Conservation (phyloP, 73 alveolate genomes). For the Tetrahymena borealis region DNA sequence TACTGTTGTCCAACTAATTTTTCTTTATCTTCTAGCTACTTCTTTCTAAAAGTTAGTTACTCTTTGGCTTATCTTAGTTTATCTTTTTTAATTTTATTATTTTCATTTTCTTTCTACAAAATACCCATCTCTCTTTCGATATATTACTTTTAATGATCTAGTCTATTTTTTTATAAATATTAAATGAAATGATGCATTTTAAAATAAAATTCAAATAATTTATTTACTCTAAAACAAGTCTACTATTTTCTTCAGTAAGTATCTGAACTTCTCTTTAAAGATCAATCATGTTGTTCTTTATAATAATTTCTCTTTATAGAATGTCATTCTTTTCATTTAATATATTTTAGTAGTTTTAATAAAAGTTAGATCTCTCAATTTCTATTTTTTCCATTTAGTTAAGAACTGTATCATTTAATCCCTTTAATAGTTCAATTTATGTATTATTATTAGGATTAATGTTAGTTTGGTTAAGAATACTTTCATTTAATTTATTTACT, state of each 20-base stretch:
- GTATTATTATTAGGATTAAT: background rate
- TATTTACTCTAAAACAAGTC: background rate
- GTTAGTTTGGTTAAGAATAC: background rate
- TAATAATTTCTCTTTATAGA: background rate
- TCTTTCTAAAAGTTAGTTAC: background rate
- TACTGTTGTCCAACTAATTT: background rate
- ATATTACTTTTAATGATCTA: background rate
- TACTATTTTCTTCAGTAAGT: background rate
- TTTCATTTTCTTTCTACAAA: background rate
- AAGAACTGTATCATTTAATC: background rate
- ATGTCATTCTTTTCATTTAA: background rate
- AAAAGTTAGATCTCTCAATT: background rate
- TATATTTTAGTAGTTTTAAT: background rate
- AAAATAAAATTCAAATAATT: background rate
- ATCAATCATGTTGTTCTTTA: background rate
- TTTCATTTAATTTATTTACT: background rate
- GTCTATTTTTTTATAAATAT: background rate
- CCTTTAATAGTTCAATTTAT: background rate
- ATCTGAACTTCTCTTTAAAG: background rate
- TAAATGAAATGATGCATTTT: background rate
- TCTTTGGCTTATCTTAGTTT: background rate
- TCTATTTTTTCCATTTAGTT: background rate
- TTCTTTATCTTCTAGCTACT: background rate
- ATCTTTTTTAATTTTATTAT: background rate
- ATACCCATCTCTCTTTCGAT: background rate